Percentiles rank a stretch among this genome's conserved stretches.
These are phyloP conservation scores for Glomus cerebriforme DNA, from an alignment of 192 early-diverging fungal genomes.

Conservation along the genomic window DNA sequence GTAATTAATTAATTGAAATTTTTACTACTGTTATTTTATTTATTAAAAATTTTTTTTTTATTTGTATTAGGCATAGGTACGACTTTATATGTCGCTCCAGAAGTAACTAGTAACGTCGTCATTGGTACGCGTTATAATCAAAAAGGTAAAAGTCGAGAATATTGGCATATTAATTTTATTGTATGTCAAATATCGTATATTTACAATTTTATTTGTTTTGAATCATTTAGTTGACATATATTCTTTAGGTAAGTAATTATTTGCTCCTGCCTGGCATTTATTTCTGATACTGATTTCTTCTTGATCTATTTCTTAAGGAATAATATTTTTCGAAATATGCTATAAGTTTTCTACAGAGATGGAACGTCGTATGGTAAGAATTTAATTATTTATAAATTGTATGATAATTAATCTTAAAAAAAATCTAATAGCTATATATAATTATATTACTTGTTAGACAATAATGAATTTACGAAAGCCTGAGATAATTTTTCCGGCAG, in stretches of 20 bases:
- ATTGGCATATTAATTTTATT: neutral
- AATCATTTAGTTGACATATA: slow-evolving; percentile 73
- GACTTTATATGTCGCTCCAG: slow-evolving; percentile 81
- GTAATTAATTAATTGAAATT: neutral
- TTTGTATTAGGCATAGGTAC: slow-evolving; percentile 71
- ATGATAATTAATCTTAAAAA: too few relatives aligned
- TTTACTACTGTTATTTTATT: neutral
- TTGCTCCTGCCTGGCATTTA: neutral
- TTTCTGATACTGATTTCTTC: neutral
- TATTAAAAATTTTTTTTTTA: neutral
- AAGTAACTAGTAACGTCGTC: slow-evolving; percentile 42
- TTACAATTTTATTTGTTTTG: neutral
- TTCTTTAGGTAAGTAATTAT: slow-evolving; percentile 51
- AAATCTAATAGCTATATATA: too few relatives aligned
- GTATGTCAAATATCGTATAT: neutral
- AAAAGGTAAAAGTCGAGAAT: slow-evolving; percentile 41
- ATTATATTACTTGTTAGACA: slow-evolving; percentile 35
- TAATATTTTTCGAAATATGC: slow-evolving; percentile 80
- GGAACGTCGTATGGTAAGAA: slow-evolving; percentile 58
- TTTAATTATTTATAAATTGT: neutral
- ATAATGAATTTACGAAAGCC: slow-evolving; percentile 71
- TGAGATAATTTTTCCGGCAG: slow-evolving; percentile 68
- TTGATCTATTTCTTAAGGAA: slow-evolving; percentile 30
- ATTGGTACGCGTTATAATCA: slow-evolving; percentile 65
- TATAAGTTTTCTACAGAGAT: slow-evolving; percentile 75